Evolutionary conservation across 2,329 filamentous ascomycete genomes (phyloP).

Genomic region (Teratosphaeria nubilosa): DNA sequence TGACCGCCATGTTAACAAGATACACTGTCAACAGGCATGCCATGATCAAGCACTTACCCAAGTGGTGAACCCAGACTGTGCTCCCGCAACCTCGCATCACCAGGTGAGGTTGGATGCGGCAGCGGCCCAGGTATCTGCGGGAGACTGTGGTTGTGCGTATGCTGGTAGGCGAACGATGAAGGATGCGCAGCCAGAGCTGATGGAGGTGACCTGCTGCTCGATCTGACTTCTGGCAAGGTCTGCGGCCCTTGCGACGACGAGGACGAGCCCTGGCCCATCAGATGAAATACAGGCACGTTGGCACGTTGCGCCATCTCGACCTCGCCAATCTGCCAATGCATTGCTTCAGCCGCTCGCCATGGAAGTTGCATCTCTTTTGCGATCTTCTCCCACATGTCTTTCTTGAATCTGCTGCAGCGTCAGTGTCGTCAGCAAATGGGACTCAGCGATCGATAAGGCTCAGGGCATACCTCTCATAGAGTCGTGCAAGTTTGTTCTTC

Average conservation of each 20-base stretch:
- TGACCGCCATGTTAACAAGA: background rate
- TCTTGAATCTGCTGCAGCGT: conserved; percentile 63
- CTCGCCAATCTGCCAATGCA: conserved; percentile 96
- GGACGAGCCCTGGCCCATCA: conserved; percentile 23
- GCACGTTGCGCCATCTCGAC: conserved; percentile 87
- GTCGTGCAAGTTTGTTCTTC: conserved; percentile 88
- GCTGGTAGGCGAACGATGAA: conserved; percentile 13
- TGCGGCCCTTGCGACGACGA: background rate
- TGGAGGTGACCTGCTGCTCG: conserved; percentile 19
- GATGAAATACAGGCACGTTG: conserved; percentile 74
- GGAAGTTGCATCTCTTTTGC: conserved; percentile 91
- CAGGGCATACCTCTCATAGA: conserved; percentile 79
- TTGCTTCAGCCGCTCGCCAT: conserved; percentile 90
- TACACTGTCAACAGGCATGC: background rate
- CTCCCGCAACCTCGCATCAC: conserved; percentile 16
- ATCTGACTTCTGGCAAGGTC: conserved; percentile 7
- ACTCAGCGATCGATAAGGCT: conserved; percentile 4
- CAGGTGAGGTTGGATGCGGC: conserved; percentile 18
- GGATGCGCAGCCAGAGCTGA: conserved; percentile 4
- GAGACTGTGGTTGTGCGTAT: conserved; percentile 25
- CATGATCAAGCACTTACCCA: background rate
- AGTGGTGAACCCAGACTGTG: conserved; percentile 16
- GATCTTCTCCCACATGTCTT: conserved; percentile 95
- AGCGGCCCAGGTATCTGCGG: conserved; percentile 21
- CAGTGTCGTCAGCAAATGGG: background rate